Percentiles rank a stretch among this genome's conserved stretches.
Conservation (phyloP, 2,329 filamentous ascomycete genomes). For the Calonectria pseudoreteaudii region DNA sequence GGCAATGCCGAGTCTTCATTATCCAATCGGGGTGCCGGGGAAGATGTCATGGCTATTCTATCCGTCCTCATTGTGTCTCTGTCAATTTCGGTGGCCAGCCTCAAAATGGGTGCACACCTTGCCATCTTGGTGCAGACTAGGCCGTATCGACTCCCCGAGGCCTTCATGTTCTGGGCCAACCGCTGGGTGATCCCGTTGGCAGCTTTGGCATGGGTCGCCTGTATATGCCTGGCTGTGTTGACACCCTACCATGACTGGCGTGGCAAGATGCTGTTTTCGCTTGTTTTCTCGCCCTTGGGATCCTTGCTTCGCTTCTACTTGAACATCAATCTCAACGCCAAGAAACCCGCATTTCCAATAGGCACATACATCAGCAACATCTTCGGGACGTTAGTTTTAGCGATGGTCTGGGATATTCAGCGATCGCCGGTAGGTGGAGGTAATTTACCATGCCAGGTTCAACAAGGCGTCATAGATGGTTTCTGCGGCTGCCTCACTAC, state of each 20-base stretch:
- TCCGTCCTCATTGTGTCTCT: neutral
- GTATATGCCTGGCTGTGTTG: neutral
- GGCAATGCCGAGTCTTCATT: neutral
- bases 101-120: neutral
- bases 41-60: neutral
- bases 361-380: neutral
- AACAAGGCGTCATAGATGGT: neutral
- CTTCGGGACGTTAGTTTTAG: neutral
- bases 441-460: neutral
- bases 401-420: neutral
- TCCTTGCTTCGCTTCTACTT: neutral
- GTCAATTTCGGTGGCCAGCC: neutral
- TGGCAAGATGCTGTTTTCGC: neutral
- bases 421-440: neutral
- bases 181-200: neutral
- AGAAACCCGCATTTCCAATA: neutral
- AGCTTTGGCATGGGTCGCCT: neutral
- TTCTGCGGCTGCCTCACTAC: neutral
- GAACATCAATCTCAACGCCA: neutral
- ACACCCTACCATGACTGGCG: neutral
- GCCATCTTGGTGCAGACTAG: neutral
- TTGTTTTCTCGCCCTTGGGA: neutral
- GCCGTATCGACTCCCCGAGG: neutral
- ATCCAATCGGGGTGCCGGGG: neutral
- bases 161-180: neutral